phyloP scores from a whole-genome alignment of 495 filamentous ascomycete genomes.

The Extremus antarcticus region DNA sequence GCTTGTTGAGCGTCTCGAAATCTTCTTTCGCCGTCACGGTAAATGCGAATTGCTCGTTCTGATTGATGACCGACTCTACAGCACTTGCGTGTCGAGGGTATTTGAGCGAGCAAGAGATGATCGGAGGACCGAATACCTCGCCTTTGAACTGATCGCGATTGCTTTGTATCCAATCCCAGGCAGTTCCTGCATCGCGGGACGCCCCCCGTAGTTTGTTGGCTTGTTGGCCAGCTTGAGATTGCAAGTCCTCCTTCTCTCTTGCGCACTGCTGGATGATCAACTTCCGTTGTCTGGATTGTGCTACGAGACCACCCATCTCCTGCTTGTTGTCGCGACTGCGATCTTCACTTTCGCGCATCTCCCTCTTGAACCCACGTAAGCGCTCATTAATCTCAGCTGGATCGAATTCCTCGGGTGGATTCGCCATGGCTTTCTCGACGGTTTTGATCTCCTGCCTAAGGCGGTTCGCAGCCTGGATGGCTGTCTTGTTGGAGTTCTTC shows the following conservation, averaged over 20 bases:
- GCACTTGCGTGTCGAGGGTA: slow-evolving; percentile 61
- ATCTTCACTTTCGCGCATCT: slow-evolving; percentile 34
- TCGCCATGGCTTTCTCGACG: slow-evolving; percentile 39
- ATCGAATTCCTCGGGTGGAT: slow-evolving; percentile 44
- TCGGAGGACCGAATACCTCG: slow-evolving; percentile 73
- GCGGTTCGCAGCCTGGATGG: slow-evolving; percentile 40
- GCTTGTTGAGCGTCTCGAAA: slow-evolving; percentile 54
- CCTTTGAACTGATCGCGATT: slow-evolving; percentile 65
- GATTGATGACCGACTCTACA: slow-evolving; percentile 60
- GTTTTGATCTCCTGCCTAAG: slow-evolving; percentile 35
- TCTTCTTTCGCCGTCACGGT: slow-evolving; percentile 65
- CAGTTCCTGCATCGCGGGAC: slow-evolving; percentile 51
- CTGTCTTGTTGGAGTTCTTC: slow-evolving; percentile 36
- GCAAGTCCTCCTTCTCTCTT: slow-evolving; percentile 45
- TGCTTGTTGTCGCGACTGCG: slow-evolving; percentile 3
- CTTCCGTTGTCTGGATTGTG: slow-evolving; percentile 23
- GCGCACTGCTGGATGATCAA: slow-evolving; percentile 31
- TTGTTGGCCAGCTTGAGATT: slow-evolving; percentile 69
- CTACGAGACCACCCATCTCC: slow-evolving; percentile 1
- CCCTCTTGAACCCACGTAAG: slow-evolving; percentile 36
- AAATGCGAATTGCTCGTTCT: slow-evolving; percentile 56
- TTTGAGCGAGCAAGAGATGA: slow-evolving; percentile 71
- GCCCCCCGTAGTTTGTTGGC: slow-evolving; percentile 46
- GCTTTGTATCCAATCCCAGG: slow-evolving; percentile 70
- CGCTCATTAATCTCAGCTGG: slow-evolving; percentile 42